phyloP scores from a whole-genome alignment of 148 eudicot species.

The Limonium bicolor region DNA sequence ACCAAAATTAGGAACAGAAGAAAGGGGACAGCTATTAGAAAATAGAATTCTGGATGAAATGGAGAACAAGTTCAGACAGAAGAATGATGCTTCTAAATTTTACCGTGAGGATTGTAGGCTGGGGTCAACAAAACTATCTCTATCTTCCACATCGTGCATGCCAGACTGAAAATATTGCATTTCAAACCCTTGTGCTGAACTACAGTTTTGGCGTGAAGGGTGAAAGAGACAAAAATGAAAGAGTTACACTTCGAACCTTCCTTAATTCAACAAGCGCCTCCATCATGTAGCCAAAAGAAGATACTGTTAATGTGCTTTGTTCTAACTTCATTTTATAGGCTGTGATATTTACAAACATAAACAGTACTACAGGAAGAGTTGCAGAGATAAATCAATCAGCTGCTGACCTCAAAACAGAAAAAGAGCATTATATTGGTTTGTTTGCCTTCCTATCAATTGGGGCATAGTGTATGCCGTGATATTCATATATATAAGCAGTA shows the following conservation, averaged over 20 bases:
- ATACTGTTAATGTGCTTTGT: no score
- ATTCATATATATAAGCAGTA: no score
- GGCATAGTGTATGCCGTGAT: no score
- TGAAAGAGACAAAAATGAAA: neutral
- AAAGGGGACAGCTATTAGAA: neutral
- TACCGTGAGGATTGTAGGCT: conserved; percentile 30
- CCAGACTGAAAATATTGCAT: conserved; percentile 18
- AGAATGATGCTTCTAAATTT: neutral
- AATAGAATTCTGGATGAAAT: neutral
- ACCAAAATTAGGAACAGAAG: neutral
- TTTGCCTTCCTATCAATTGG: neutral
- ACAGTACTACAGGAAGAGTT: no score
- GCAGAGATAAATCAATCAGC: no score
- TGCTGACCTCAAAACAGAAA: no score
- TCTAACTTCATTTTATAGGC: no score
- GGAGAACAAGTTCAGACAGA: neutral
- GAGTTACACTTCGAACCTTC: no score
- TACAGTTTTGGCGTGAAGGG: conserved; percentile 50
- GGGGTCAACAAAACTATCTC: conserved; percentile 25
- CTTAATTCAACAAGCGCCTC: no score
- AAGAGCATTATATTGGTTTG: no score
- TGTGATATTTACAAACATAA: no score
- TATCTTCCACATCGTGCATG: conserved; percentile 25
- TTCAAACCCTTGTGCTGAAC: conserved; percentile 30
- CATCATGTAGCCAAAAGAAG: no score